Conservation (phyloP, 495 filamentous ascomycete genomes). For the Chaetomium tenue region DNA sequence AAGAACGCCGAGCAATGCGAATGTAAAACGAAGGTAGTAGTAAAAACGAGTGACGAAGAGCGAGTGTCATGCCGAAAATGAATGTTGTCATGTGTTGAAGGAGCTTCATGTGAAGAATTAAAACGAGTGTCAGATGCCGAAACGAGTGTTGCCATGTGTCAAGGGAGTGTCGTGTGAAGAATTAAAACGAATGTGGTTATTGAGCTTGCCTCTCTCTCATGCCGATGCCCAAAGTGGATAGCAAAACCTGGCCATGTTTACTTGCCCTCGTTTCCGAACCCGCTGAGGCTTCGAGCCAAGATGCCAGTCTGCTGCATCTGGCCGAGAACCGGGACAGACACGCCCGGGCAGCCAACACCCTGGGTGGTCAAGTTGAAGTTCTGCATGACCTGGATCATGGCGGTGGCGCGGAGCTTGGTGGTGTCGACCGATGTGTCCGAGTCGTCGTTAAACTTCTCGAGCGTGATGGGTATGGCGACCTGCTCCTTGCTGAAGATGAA, state of each 20-base stretch:
- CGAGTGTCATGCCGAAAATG: neutral
- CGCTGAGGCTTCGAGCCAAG: neutral
- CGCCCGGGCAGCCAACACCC: constrained; percentile 31
- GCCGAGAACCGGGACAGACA: constrained; percentile 23
- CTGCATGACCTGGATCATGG: constrained; percentile 34
- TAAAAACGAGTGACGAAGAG: neutral
- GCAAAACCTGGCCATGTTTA: neutral
- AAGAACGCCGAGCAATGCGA: neutral
- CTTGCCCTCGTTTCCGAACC: neutral
- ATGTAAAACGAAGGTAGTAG: neutral
- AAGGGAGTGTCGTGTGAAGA: neutral
- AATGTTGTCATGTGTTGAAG: neutral
- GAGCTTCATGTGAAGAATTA: neutral
- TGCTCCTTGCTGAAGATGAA: constrained; percentile 30
- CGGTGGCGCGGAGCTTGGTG: constrained; percentile 25
- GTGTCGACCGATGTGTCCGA: constrained; percentile 19
- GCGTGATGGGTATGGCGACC: constrained; percentile 24
- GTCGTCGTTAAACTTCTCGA: constrained; percentile 30
- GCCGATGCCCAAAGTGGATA: neutral
- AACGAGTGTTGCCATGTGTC: neutral
- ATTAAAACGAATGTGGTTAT: neutral
- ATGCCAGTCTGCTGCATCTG: constrained; percentile 26
- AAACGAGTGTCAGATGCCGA: neutral
- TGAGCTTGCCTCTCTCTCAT: neutral
- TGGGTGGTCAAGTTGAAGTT: constrained; percentile 26